Evolutionary conservation across 2,329 filamentous ascomycete genomes (phyloP), one percentile per base, ranked within the genome.

Genomic region (Aspergillus tubingensis): DNA sequence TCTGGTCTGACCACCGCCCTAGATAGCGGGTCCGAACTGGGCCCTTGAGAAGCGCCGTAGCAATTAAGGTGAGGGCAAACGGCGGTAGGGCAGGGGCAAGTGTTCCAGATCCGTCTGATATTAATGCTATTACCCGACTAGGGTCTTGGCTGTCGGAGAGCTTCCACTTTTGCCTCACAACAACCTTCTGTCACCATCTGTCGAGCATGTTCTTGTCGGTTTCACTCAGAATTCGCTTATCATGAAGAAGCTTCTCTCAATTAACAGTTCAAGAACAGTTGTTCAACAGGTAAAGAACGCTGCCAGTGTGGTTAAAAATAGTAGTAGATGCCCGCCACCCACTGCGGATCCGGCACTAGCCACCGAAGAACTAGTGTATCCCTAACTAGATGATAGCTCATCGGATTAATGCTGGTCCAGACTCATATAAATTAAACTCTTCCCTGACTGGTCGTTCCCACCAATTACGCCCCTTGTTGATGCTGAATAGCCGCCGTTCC

Each of bases 41-140:
- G 53, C 53, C 27, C 8, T 55, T 50, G 25, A 17, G 39, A 55
- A 32, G 53, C 53, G 53, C 53, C 19, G 41, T 7, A 55, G 53
- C 53, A 55, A 55, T 55, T 55, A 55, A 55, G 39, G 53, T 55
- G 53, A 55, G 53, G 53, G 21, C 43, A 21, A 47, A 32, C 53
- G 41, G 53, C 19, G 39, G 39, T 44, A 55, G 41, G 53, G 41
- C 53, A 55, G 53, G 53, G 53, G 53, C 39, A 55, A 55, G 39
- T 55, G 53, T 55, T 55, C 27, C 43, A 55, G 41, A 55, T 55
- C 25, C 25, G 53, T 43, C 43, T 32, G 39, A 36, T 32, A 36
- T 44, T 32, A 38, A 55, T 21, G 51, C 51, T 53, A 53, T 41
- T 38, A 4, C 32, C 39, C 10, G 36, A 13, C 53, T 55, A 55